Conservation (phyloP, 805 yeast genomes). For the Starmerella sp. region DNA sequence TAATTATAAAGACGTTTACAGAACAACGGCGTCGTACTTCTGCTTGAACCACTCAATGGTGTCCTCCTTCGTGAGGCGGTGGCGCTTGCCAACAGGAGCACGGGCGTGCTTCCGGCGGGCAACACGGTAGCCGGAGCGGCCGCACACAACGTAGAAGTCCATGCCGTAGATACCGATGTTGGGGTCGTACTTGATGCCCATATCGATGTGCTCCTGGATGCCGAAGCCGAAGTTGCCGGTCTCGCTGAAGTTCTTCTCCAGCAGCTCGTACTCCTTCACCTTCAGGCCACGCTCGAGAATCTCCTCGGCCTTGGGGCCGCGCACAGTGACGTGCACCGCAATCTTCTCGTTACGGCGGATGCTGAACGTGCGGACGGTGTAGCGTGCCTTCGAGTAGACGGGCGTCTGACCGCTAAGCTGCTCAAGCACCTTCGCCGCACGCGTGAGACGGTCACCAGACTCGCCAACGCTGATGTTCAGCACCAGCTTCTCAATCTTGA, state of each 20-base stretch:
- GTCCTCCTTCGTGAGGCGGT: constrained; percentile 86
- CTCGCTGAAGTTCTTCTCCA: constrained; percentile 86
- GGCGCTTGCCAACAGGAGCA: constrained; percentile 80
- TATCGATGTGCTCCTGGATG: constrained; percentile 97
- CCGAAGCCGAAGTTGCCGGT: constrained; percentile 99
- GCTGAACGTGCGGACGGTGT: constrained; percentile 99
- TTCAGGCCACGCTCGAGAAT: constrained; percentile 98
- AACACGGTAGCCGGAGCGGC: constrained; percentile 98
- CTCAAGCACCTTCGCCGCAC: constrained; percentile 99
- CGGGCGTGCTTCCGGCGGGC: constrained; percentile 88
- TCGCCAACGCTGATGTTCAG: constrained; percentile 99
- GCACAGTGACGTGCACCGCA: constrained; percentile 97
- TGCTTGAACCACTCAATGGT: constrained; percentile 98
- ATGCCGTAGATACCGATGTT: constrained; percentile 98
- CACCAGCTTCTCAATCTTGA: constrained; percentile 98
- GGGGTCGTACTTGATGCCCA: constrained; percentile 99
- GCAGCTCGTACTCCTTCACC: constrained; percentile 98
- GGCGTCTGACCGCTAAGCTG: constrained; percentile 99
- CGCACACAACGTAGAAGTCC: constrained; percentile 98
- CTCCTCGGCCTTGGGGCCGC: constrained; percentile 99
- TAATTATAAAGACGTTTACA: constrained; percentile 19
- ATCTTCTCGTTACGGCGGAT: constrained; percentile 99
- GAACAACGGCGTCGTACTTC: constrained; percentile 97
- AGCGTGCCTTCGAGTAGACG: constrained; percentile 99
- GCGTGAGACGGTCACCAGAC: constrained; percentile 99